Base-by-base conservation (phyloP, 306 rosid genomes). In the Begonia peltatifolia region DNA sequence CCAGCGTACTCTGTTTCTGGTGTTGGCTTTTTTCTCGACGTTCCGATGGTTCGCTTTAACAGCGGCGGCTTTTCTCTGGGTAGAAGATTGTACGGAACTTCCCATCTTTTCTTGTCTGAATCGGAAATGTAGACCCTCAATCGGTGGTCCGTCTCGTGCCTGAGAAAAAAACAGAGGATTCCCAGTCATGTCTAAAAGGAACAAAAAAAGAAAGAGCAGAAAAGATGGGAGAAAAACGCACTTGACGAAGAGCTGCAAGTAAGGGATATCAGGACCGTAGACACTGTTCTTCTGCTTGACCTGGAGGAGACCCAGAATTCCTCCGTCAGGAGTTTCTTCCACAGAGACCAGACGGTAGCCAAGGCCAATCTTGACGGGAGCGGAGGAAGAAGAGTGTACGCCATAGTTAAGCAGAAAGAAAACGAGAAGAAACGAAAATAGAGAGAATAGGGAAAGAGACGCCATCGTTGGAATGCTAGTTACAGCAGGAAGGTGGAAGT, bases 81-180 rank as follows among this genome's bases (percentile, higher is more conserved):
- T 7, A 90, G 18, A 12, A 90, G 86, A 54, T 74, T 55, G 73
- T 90, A 86, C 17, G 99, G 99, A 0, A 90, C 94, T 58, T 90
- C 99, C 99, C 99, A 90, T 48, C 95, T 75, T 63, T 76, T 84
- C 53, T 71, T 85, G 47, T 71, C 64, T 0, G 92, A 90, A 53
- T 86, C 99, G 13, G 95, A 78, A 36, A 90, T 83, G 58, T 83
- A 92, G 4, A 90, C 82, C 70, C 99, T 81, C 67, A 86, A 71
- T 14, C 99, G 95, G 47, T 76, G 72, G 2, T 76, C 75, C 1
- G 84, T 62, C 56, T 90, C 95, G 23, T 90, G 87, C 79, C 97
- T 90, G 59, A 0, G 4, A 89, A 14, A 48, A 30, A 30, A 30
- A 5, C 9, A 30, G 38, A 30, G 38, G 38, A 30, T 30, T 30